Conservation (phyloP, 116 monocot species). For the Cymodocea nodosa region DNA sequence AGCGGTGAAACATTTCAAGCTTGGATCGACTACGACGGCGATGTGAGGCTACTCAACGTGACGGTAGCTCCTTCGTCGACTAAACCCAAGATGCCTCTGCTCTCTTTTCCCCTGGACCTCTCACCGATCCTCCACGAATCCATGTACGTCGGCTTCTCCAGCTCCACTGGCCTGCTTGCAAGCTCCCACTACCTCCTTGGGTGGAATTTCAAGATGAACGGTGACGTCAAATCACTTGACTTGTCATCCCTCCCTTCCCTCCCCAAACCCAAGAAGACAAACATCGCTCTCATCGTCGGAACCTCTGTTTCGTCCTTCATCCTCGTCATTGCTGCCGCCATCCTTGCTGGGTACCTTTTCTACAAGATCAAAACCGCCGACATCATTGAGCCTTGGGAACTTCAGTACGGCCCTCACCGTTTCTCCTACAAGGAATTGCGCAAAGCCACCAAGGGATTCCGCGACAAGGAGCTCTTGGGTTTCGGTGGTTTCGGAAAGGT, state of each 20-base stretch:
- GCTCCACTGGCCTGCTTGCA: slow-evolving; percentile 50
- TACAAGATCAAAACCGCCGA: not conserved
- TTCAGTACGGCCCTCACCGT: slow-evolving; percentile 5
- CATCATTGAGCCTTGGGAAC: slow-evolving; percentile 31
- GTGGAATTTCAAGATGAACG: slow-evolving; percentile 67
- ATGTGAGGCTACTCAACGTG: slow-evolving; percentile 24
- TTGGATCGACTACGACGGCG: slow-evolving; percentile 71
- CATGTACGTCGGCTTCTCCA: slow-evolving; percentile 73
- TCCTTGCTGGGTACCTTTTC: not conserved
- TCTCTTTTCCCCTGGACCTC: slow-evolving; percentile 38
- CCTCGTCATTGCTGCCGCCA: slow-evolving; percentile 7
- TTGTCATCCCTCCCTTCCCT: slow-evolving; percentile 40
- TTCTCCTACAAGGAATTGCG: not conserved
- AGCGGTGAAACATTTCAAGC: slow-evolving; percentile 34
- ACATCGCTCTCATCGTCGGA: slow-evolving; percentile 12
- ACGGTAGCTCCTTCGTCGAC: slow-evolving; percentile 24
- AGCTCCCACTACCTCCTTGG: slow-evolving; percentile 69
- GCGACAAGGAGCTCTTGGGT: slow-evolving; percentile 32
- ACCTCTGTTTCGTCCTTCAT: slow-evolving; percentile 4
- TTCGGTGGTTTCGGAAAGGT: slow-evolving; percentile 55
- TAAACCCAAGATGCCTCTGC: slow-evolving; percentile 33
- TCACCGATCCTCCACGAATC: slow-evolving; percentile 29
- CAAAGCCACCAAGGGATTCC: slow-evolving; percentile 41
- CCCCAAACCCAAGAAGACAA: slow-evolving; percentile 18
- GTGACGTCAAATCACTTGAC: slow-evolving; percentile 29